Evolutionary conservation across 176 grass and related monocot genomes (phyloP), one percentile per base, ranked within the genome.

Genomic region (Oryza australiensis): DNA sequence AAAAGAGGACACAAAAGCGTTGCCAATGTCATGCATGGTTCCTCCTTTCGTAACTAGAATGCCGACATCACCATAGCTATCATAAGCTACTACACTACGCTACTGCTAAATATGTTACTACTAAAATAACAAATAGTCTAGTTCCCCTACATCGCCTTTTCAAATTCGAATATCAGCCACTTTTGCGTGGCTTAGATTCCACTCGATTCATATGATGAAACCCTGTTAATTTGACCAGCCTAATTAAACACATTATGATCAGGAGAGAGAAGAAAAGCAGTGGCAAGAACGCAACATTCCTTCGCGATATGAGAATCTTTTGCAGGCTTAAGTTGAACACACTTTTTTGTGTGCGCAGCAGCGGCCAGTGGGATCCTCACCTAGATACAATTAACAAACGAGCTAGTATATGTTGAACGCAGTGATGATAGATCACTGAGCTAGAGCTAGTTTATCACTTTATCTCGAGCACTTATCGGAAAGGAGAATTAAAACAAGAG

Each of bases 231-330:
- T 84, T 84, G 76, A 80, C 70, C 46, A 13, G 51, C 51, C 26
- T 29, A 70, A 14, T 2, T 38, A 38, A 38, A 35, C 0, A 35
- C 34, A 35, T 35, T 35, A 34, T 35, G 5, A 27, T 12, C 5
- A 69, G 73, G 34, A 74, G 62, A 84, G 76, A 62, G 70, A 84
- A 1, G 18, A 14, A 85, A 89, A 85, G 76, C 70, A 89, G n/a
- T 7, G 87, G 87, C 5, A 68, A 75, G 7, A 49, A 85, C 23
- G 0, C 30, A 28, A 63, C 64, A 66, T 89, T 76, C 87, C 16
- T 16, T 70, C 70, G 12, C 40, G 76, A n/a, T 77, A 64, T 53
- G 24, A 48, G 34, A 35, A 88, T 80, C 26, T 62, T 83, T 51
- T 34, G 15, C 5, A 24, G 15, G 0, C n/a, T 51, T 46, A 23